Base-by-base conservation (phyloP, 805 yeast genomes). In the Pichia ethanolica region DNA sequence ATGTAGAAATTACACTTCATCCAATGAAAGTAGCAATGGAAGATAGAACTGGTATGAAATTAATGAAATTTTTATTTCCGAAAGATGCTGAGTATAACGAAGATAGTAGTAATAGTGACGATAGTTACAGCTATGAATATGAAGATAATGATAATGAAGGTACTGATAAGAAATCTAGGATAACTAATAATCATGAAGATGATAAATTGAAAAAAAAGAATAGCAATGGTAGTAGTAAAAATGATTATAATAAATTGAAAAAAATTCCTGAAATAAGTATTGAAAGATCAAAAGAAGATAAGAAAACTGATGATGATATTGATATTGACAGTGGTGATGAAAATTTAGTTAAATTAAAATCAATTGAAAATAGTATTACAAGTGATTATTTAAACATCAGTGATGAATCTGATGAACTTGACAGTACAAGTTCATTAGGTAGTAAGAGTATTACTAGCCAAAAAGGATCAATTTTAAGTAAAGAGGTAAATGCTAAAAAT, bases 1-100 rank as follows among this genome's bases (percentile, higher is more conserved):
- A 75, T 45, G 82, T 88, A 27, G 78, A 78, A 36, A 71, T 87
- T 20, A 64, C 68, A 1, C 63, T 88, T 14, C 74, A 77, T 46
- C 96, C 96, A 0, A 58, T 90, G 53, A 79, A 78, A 52, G 57
- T 91, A 3, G 85, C 83, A 54, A 63, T 91, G 37, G 97, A 90
- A 53, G 86, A 84, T 54, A 70, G 68, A 1, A 79, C 90, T 0
- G 83, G 89, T 1, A 75, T 74, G 38, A 77, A 74, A 56, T 62
- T 90, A 28, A 70, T 84, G 59, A 69, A 73, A 14, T 90, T 87
- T 68, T 67, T 84, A n/a, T 84, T 88, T 67, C 95, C 95, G 0
- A 52, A 53, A 1, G 52, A 50, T 9, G 32, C 42, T 14, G 27
- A 28, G 35, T 44, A 35, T 10, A 38, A 37, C 28, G 35, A 42